These are phyloP conservation scores for Wickerhamomyces bisporus DNA, from an alignment of 805 yeast genomes.

Conservation along the genomic window DNA sequence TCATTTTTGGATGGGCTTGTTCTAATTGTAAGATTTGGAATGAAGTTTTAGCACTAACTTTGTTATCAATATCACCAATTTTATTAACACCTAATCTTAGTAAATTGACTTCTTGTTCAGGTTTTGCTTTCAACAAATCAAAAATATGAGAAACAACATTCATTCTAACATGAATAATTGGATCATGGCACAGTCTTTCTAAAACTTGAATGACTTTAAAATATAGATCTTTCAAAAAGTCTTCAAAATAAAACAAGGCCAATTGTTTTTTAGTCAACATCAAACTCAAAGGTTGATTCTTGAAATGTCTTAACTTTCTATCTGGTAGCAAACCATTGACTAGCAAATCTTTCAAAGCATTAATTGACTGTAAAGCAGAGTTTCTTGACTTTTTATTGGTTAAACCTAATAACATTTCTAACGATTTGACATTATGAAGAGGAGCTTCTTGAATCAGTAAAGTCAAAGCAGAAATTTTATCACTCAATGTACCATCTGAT, in stretches of 20 bases:
- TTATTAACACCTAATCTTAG: constrained; percentile 87
- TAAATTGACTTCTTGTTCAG: constrained; percentile 94
- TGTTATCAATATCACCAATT: constrained; percentile 87
- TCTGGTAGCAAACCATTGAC: constrained; percentile 81
- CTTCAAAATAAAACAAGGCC: constrained; percentile 82
- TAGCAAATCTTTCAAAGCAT: constrained; percentile 84
- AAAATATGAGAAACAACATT: constrained; percentile 72
- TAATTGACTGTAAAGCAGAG: constrained; percentile 85
- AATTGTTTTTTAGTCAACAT: constrained; percentile 49
- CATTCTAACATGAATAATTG: constrained; percentile 82
- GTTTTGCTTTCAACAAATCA: constrained; percentile 76
- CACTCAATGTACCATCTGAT: constrained; percentile 88
- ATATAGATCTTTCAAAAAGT: constrained; percentile 70
- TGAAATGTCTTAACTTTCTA: constrained; percentile 74
- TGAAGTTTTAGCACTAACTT: constrained; percentile 86
- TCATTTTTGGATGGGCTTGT: constrained; percentile 96
- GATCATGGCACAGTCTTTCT: constrained; percentile 83
- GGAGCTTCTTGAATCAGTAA: constrained; percentile 94
- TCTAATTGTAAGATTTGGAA: constrained; percentile 73
- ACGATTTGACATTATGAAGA: constrained; percentile 75
- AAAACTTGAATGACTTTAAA: constrained; percentile 72
- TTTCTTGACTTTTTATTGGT: constrained; percentile 91
- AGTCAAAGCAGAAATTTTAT: constrained; percentile 92
- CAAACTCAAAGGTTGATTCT: constrained; percentile 55
- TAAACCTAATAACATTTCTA: constrained; percentile 70